Percentiles rank a stretch among this genome's conserved stretches.
phyloP scores from a whole-genome alignment of 1,284 basidiomycete species.

The Ceratobasidium sp. region DNA sequence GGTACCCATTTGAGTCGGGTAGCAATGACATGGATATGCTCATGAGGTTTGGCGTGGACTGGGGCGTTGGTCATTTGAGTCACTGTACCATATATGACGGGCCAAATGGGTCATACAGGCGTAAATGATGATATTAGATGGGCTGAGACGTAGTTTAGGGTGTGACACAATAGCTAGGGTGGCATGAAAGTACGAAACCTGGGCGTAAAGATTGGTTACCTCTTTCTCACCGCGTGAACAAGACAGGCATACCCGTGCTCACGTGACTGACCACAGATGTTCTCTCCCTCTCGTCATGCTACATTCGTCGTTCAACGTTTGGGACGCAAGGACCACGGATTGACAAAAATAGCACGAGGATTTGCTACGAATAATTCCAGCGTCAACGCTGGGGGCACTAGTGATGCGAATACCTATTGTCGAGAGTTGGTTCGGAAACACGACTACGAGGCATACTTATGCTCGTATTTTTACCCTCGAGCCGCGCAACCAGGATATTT shows the following conservation, averaged over 20 bases:
- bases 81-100: no score
- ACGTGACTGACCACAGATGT: slow-evolving; percentile 5
- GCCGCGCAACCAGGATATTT: slow-evolving; percentile 73
- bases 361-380: slow-evolving; percentile 15
- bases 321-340: not conserved
- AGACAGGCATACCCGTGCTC: not conserved
- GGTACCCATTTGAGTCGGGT: no score
- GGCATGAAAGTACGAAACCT: no score
- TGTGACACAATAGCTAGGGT: no score
- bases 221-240: not conserved
- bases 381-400: slow-evolving; percentile 11
- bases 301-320: not conserved
- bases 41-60: no score
- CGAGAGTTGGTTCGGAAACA: slow-evolving; percentile 70
- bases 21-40: no score
- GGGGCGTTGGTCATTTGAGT: no score
- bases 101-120: no score
- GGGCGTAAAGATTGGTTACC: no score
- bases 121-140: no score
- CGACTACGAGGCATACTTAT: slow-evolving; percentile 83
- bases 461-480: slow-evolving; percentile 78
- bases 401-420: slow-evolving; percentile 58
- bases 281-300: not conserved
- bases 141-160: no score
- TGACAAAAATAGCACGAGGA: not conserved